Conservation (phyloP, 2,329 filamentous ascomycete genomes). For the Neoarthrinium moseri region DNA sequence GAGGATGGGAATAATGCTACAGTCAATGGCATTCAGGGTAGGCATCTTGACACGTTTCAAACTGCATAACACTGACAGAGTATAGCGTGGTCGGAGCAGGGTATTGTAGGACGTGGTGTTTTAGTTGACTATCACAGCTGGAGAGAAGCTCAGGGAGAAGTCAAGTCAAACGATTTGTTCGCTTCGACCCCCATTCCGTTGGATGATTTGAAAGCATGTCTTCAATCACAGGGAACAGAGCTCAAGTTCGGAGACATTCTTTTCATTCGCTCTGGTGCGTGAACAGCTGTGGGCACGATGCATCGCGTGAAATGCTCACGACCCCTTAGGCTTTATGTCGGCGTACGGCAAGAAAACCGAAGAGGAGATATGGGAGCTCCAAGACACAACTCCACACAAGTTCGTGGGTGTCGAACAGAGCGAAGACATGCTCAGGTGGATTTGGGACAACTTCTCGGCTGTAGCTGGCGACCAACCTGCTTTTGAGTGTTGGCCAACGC, state of each 20-base stretch:
- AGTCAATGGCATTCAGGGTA: constrained; percentile 40
- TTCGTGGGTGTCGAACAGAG: constrained; percentile 49
- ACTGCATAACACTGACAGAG: not conserved
- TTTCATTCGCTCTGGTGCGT: constrained; percentile 39
- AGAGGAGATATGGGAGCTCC: constrained; percentile 33
- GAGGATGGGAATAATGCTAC: constrained; percentile 27
- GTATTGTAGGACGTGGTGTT: constrained; percentile 55
- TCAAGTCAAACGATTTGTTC: constrained; percentile 30
- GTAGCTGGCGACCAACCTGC: constrained; percentile 42
- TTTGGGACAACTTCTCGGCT: constrained; percentile 40
- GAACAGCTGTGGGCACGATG: not conserved
- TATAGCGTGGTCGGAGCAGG: constrained; percentile 47
- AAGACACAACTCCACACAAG: constrained; percentile 33
- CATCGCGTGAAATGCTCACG: no score
- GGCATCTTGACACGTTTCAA: not conserved
- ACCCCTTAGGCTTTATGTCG: constrained; percentile 38
- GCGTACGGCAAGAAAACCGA: constrained; percentile 35
- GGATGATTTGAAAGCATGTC: constrained; percentile 39
- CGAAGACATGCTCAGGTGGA: constrained; percentile 39
- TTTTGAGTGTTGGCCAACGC: constrained; percentile 37
- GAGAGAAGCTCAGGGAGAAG: constrained; percentile 35
- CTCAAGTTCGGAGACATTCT: constrained; percentile 53
- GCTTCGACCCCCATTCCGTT: constrained; percentile 33
- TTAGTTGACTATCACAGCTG: constrained; percentile 52
- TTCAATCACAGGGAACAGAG: constrained; percentile 44